Base-by-base conservation (phyloP, 2,329 filamentous ascomycete genomes). In the Seiridium unicorne region DNA sequence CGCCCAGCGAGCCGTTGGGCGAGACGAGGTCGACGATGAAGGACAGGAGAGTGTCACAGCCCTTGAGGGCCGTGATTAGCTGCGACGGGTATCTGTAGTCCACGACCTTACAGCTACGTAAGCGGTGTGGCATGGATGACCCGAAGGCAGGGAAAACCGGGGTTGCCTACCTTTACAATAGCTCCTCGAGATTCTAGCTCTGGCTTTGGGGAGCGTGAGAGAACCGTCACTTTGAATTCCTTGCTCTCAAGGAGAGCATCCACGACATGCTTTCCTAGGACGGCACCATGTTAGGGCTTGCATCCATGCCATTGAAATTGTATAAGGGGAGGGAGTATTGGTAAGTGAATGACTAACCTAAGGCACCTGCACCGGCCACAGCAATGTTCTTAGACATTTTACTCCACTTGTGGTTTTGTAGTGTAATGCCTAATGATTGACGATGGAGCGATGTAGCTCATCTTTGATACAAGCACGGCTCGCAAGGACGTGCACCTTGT, bases 161-260 rank as follows among this genome's bases (percentile, higher is more conserved):
- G 31, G 26, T 8, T 9, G 9, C 34, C n/a, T 54, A 54, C 51
- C 36, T 42, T 54, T 31, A 54, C 51, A 44, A 11, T n/a, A 32
- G 38, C 38, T 4, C 53, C 53, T 32, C 44, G 26, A 32, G 36
- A 35, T 18, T 55, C 42, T 3, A 55, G 42, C 5, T 55, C 53
- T 42, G 38, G 53, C 53, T 55, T 42, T 3, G 53, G 36, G n/a
- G 53, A 44, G 53, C 53, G 53, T 32, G 53, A 44, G n/a, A 55
- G 13, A 6, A 55, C 36, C 8, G 36, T 55, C n/a, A 55, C 26
- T n/a, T 55, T 55, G 18, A 55, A 44, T 32, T 55, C 42, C 38
- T 44, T 55, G 18, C 53, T 55, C 38, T 42, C 53, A 3, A 55
- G 42, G 34, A 55, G 26, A 31, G n/a, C 38, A 35, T 42, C 13